phyloP scores from a whole-genome alignment of 2,329 filamentous ascomycete genomes.

The Ilyonectria robusta region DNA sequence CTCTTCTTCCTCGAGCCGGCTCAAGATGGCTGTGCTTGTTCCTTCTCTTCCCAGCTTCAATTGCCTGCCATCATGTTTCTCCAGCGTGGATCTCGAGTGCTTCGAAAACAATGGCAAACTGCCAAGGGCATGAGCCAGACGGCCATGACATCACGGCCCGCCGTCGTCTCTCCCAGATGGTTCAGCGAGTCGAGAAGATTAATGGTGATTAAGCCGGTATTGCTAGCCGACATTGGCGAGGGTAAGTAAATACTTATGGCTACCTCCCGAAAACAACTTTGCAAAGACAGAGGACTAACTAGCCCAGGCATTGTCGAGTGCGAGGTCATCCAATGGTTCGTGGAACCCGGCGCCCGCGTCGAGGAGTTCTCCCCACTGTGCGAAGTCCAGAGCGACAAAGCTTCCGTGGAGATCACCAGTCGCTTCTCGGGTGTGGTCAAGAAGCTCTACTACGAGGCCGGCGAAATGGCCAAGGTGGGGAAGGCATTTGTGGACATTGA shows the following conservation, averaged over 20 bases:
- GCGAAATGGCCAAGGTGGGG: constrained; percentile 96
- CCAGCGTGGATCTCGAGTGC: constrained; percentile 64
- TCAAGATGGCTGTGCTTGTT: constrained; percentile 29
- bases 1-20: constrained; percentile 40
- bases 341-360: constrained; percentile 93
- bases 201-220: constrained; percentile 80
- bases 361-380: constrained; percentile 98
- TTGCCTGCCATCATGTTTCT: constrained; percentile 65
- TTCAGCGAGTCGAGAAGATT: constrained; percentile 67
- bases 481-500: constrained; percentile 97
- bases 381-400: constrained; percentile 99
- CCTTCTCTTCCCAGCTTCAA: constrained; percentile 38
- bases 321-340: constrained; percentile 99
- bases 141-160: constrained; percentile 48
- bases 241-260: constrained; percentile 61
- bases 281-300: constrained; percentile 32
- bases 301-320: constrained; percentile 91
- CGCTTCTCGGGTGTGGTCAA: constrained; percentile 96
- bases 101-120: constrained; percentile 66
- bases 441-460: constrained; percentile 94
- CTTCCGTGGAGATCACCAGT: constrained; percentile 91
- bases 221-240: constrained; percentile 90
- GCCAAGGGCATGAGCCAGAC: constrained; percentile 58
- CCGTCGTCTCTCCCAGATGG: constrained; percentile 55
- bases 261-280: neutral